Conservation (phyloP, 2,329 filamentous ascomycete genomes). For the Penicillium sp. region DNA sequence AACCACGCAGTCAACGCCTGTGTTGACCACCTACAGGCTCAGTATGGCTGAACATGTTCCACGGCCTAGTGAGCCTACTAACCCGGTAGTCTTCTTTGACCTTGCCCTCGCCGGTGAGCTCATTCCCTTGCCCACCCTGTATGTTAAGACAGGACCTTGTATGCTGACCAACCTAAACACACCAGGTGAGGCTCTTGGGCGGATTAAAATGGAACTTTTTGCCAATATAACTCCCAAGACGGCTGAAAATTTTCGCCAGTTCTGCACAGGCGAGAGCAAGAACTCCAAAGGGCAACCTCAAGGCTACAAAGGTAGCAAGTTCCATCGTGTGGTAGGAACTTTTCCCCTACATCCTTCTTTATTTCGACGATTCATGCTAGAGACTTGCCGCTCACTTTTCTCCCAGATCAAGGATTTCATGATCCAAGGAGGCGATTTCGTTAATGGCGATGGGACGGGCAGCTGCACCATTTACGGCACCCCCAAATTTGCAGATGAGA, state of each 20-base stretch:
- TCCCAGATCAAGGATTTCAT: conserved; percentile 89
- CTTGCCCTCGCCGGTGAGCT: conserved; percentile 52
- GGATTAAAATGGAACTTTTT: conserved; percentile 90
- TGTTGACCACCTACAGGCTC: neutral
- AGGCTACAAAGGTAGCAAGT: conserved; percentile 93
- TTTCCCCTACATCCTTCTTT: conserved; percentile 25
- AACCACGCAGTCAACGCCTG: neutral
- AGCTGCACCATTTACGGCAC: conserved; percentile 86
- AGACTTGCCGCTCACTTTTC: conserved; percentile 1
- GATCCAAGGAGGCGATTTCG: conserved; percentile 95
- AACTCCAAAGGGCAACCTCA: conserved; percentile 75
- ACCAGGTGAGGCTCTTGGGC: conserved; percentile 79
- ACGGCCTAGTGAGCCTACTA: conserved; percentile 22
- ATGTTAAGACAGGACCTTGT: neutral
- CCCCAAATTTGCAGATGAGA: conserved; percentile 85
- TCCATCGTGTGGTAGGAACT: conserved; percentile 80
- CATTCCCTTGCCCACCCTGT: neutral
- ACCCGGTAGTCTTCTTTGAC: conserved; percentile 56
- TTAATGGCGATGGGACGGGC: conserved; percentile 90
- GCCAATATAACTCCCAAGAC: conserved; percentile 81
- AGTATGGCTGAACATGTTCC: conserved; percentile 3
- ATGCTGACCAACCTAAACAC: neutral
- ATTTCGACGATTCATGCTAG: neutral
- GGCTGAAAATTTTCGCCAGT: conserved; percentile 95
- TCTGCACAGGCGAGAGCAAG: conserved; percentile 92